Percentiles rank a stretch among this genome's conserved stretches.
Evolutionary conservation across 148 eudicot genomes (phyloP).

Genomic region (Silene uniflora): DNA sequence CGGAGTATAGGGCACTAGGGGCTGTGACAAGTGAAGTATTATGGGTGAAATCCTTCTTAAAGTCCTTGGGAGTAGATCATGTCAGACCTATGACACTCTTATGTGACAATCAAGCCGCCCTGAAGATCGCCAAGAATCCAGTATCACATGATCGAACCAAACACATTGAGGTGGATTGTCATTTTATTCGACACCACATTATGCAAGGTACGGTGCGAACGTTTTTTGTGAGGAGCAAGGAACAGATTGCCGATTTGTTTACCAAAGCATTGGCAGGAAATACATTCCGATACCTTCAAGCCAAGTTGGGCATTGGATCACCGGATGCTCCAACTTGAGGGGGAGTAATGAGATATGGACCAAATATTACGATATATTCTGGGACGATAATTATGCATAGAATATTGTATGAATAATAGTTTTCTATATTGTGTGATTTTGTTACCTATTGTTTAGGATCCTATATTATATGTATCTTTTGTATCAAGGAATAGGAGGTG

Average conservation of each 20-base stretch:
- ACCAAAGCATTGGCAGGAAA: too few species aligned
- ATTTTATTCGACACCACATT: conserved; percentile 1
- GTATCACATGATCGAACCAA: background rate
- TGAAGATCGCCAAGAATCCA: background rate
- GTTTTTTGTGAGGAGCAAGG: background rate
- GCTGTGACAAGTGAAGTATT: background rate
- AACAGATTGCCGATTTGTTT: background rate
- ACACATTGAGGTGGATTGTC: background rate
- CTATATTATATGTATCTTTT: too few species aligned
- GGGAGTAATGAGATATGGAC: background rate
- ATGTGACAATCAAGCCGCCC: background rate
- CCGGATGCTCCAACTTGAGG: background rate
- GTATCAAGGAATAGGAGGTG: too few species aligned
- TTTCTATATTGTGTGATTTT: too few species aligned
- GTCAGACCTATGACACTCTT: background rate
- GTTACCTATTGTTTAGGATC: too few species aligned
- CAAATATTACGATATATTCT: too few species aligned
- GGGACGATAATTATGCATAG: too few species aligned
- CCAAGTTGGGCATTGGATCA: background rate
- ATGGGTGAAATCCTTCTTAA: background rate
- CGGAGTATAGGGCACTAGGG: background rate
- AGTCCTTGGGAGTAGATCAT: background rate
- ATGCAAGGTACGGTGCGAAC: background rate
- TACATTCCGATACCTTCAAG: background rate
- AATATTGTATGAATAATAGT: too few species aligned